Base-by-base conservation (phyloP, 139 green algal genomes). In the Coccomyxa sp. region DNA sequence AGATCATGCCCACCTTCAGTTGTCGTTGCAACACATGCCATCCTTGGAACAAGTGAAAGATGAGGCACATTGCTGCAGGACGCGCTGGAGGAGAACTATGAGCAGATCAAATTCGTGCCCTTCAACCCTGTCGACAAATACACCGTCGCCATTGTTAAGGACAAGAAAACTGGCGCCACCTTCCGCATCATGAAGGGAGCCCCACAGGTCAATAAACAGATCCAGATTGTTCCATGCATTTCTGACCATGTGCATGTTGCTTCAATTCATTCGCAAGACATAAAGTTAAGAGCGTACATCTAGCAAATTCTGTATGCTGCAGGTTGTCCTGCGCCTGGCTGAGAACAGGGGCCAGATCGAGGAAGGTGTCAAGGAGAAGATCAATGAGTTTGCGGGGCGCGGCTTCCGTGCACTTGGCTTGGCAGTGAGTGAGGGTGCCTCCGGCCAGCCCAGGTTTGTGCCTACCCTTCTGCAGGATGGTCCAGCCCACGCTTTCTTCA, bases 101-200 rank as follows among this genome's bases (percentile, higher is more conserved):
- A 81, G 75, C 57, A 86, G 76, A 82, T 85, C 74, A 94, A 94
- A 84, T 98, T 90, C 84, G 82, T 95, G 57, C 94, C 94, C 80
- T 97, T 98, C 92, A 96, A 98, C 88, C 94, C 94, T 51, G 89
- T 84, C 10, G 93, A 96, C 87, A 97, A 98, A 89, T 92, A 92
- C 86, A 97, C 94, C 18, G 86, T 90, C 28, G 92, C 88, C 17
- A 88, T 87, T 31, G 71, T 96, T 21, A 77, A 82, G 51, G 88
- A 93, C 31, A 81, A 86, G 45, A 67, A 80, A 10, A 92, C 85
- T 14, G 90, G 91, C 60, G 45, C 85, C 57, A 84, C 85, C 25
- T 89, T 92, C 82, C 87, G 91, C n/a, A 78, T 97, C 60, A 91
- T 95, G 82, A 97, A 97, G 92, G 94, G 94, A 76, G 92, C 90